These are phyloP conservation scores for Penicillium sp. DNA, from an alignment of 2,329 filamentous ascomycete genomes.

Conservation along the genomic window DNA sequence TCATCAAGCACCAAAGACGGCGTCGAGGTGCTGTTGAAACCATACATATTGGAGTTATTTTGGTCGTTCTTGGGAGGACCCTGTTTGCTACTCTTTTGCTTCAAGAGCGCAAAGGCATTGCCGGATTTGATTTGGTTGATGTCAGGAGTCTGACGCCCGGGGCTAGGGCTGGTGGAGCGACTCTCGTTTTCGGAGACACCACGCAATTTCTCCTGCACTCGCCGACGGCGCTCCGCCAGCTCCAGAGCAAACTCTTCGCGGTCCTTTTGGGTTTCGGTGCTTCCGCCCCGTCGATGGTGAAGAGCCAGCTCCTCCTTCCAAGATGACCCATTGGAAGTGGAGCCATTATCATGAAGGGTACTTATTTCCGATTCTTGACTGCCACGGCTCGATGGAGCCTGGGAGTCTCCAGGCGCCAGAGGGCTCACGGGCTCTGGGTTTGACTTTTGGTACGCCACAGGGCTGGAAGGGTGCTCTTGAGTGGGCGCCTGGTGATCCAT, in stretches of 20 bases:
- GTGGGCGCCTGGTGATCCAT: too few species aligned
- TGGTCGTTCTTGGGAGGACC: conserved; percentile 27
- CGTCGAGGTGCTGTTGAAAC: conserved; percentile 36
- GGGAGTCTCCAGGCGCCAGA: too few species aligned
- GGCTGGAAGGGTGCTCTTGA: too few species aligned
- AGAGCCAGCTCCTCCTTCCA: conserved; percentile 47
- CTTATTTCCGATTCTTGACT: conserved; percentile 6
- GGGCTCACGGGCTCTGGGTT: too few species aligned
- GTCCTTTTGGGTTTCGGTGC: conserved; percentile 46
- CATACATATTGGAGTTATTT: conserved; percentile 41
- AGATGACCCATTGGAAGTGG: conserved; percentile 19
- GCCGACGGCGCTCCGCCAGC: conserved; percentile 44
- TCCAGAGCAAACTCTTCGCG: conserved; percentile 46
- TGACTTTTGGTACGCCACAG: too few species aligned
- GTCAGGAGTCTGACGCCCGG: conserved; percentile 34
- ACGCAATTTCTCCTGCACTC: conserved; percentile 46
- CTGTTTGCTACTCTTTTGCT: conserved; percentile 38
- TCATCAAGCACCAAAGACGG: conserved; percentile 34
- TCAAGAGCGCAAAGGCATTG: conserved; percentile 43
- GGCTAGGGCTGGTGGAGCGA: conserved; percentile 41
- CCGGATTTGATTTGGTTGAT: conserved; percentile 29
- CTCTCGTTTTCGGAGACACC: conserved; percentile 41
- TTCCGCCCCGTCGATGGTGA: conserved; percentile 42
- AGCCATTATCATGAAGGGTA: neutral
- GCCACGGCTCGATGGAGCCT: neutral